Evolutionary conservation across 2,329 filamentous ascomycete species (phyloP), one percentile per base, ranked within the genome.

Genomic region (Pyrenochaeta sp.): DNA sequence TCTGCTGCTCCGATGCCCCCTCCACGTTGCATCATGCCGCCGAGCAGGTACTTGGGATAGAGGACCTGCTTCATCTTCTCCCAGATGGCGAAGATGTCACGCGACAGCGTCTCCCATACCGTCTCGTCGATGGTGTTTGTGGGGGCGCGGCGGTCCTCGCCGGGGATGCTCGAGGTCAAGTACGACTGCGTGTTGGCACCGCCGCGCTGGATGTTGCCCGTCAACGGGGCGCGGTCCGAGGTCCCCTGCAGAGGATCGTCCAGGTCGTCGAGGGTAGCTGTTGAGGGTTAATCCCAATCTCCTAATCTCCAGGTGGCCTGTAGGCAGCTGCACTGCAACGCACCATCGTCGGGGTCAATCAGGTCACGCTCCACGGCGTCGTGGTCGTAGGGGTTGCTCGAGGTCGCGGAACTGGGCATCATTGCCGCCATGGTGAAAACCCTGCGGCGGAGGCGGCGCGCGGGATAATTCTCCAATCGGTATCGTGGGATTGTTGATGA

Each of bases 41-140:
- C 84, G 17, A 99, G 86, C 35, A 99, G 81, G 75, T 97, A 97
- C 67, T 92, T 92, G 13, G 94, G 94, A 74, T 90, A 99, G 48
- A 99, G 83, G 26, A 99, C 94, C 78, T 96, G 93, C 72, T 89
- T 87, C 86, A 99, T 90, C 81, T 99, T 99, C 75, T 90, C 89
- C 93, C 94, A 97, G 23, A 97, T 90, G 18, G 91, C 94, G 6
- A 93, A 75, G 55, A 99, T 77, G 72, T 99, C 94, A 58, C 94
- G 87, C 38, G 89, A 90, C 48, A 99, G 79, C n/a, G 94, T 99
- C 29, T 93, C 90, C 94, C 94, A 99, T 27, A 99, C 94, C 2
- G 86, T 87, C 76, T 99, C 94, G 72, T 99, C 94, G 71, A 99
- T 95, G 31, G 94, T 99, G 75, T 95, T 96, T 56, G 87, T 85